Evolutionary conservation across 2,329 filamentous ascomycete genomes (phyloP), one percentile per base, ranked within the genome.

Genomic region (Fusarium ambrosium): DNA sequence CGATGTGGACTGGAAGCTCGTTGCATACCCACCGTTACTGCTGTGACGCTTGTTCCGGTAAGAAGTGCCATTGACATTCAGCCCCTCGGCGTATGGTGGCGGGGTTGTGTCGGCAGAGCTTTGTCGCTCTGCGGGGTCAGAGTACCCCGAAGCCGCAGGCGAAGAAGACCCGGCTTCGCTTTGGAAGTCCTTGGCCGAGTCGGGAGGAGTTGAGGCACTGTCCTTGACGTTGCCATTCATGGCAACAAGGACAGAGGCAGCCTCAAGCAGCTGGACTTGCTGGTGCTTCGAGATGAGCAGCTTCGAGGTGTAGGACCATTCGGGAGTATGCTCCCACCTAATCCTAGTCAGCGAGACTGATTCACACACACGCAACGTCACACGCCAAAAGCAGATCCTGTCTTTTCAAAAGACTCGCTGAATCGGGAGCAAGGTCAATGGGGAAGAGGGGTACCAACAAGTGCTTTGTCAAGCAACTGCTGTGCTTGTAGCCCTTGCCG

Each of bases 401-500:
- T 69, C 66, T 63, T 36, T 60, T 61, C 43, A 71, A 51, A 68
- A 80, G 80, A 80, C 80, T 81, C 78, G 78, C 82, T 81, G 66
- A 60, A 45, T 68, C 76, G 81, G 80, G 82, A 79, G 72, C 73
- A 75, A 81, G 78, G 80, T 45, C 24, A 53, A 82, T 83, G 82
- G 85, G 86, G 86, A 86, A 85, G 86, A 87, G 89, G 91, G 89
- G 87, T 89, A 98, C 97, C 91, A 92, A 98, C 97, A 98, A 93
- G 92, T 99, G 97, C 91, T 98, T 99, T 84, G 94, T 97, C 89
- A 99, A 92, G 92, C 97, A 99, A 89, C 97, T 98, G 92, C 95
- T 97, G 90, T 99, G 97, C 92, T 99, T 99, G 91, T 99, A 99
- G 86, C 95, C 95, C 90, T 99, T 99, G 85, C 96, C 96, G 88